These are phyloP conservation scores for Coemansia sp. DNA, from an alignment of 192 early-diverging fungal genomes.

Conservation along the genomic window DNA sequence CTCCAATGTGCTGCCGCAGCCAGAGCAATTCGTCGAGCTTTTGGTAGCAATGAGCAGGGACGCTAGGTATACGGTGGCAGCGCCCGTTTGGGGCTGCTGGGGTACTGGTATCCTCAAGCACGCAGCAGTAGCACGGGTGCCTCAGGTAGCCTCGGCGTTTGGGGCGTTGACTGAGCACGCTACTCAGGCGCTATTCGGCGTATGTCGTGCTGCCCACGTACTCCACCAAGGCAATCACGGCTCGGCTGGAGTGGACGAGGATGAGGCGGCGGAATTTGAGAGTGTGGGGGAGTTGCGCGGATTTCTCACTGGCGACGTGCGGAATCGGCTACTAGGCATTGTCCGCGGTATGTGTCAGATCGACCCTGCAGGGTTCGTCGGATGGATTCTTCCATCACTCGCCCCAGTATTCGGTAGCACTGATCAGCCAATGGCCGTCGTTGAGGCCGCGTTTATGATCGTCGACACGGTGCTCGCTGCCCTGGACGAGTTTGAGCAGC, in stretches of 20 bases:
- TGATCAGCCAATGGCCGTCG: constrained; percentile 6
- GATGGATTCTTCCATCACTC: constrained; percentile 51
- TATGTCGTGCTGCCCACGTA: constrained; percentile 31
- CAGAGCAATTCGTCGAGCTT: constrained; percentile 28
- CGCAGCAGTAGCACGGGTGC: constrained; percentile 18
- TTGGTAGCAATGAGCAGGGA: constrained; percentile 37
- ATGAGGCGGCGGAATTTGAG: constrained; percentile 43
- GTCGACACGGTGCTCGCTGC: constrained; percentile 39
- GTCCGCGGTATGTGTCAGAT: constrained; percentile 42
- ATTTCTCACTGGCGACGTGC: constrained; percentile 40
- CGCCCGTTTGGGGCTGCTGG: constrained; percentile 38
- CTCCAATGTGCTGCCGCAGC: constrained; percentile 7
- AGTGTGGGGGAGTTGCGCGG: constrained; percentile 32
- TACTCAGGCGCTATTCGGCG: constrained; percentile 27
- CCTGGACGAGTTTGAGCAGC: constrained; percentile 51
- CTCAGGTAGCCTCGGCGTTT: constrained; percentile 23
- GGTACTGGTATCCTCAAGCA: constrained; percentile 27
- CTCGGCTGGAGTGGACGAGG: constrained; percentile 17
- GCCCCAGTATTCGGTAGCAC: constrained; percentile 14
- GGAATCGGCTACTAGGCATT: constrained; percentile 37
- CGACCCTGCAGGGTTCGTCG: constrained; percentile 48
- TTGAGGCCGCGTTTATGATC: constrained; percentile 44
- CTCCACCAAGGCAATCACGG: neutral
- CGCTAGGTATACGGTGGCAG: constrained; percentile 29
- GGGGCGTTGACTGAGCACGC: constrained; percentile 42